A percentile compares a stretch with the other conserved stretches of the same genome.
These are phyloP conservation scores for Lactarius psammicola DNA, from an alignment of 768 basidiomycete species.

Conservation along the genomic window DNA sequence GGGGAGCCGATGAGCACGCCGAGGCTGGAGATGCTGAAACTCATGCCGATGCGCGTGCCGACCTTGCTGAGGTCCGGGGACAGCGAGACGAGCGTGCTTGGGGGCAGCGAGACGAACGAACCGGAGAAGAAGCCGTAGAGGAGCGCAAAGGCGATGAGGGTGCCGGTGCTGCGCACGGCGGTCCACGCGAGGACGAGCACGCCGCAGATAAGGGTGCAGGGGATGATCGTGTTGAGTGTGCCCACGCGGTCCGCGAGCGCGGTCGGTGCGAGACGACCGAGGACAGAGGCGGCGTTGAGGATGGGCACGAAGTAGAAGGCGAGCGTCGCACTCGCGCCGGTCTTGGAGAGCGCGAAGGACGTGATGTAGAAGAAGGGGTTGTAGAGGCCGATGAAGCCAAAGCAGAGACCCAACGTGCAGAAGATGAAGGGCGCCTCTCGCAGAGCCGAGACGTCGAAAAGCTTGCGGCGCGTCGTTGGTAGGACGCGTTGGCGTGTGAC, in stretches of 20 bases:
- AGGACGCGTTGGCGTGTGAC: slow-evolving; percentile 29
- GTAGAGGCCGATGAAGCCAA: slow-evolving; percentile 27
- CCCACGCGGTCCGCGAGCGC: slow-evolving; percentile 36
- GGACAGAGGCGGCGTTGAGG: slow-evolving; percentile 34
- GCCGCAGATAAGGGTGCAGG: slow-evolving; percentile 30
- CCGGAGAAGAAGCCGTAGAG: slow-evolving; percentile 42
- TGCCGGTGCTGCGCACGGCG: slow-evolving; percentile 31
- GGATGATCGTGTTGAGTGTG: slow-evolving; percentile 33
- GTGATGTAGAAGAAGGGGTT: slow-evolving; percentile 35
- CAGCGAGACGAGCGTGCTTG: slow-evolving; percentile 13
- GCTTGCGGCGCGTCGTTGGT: slow-evolving; percentile 26
- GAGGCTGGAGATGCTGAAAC: slow-evolving; percentile 27
- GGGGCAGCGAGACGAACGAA: slow-evolving; percentile 24
- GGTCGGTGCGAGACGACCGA: slow-evolving; percentile 36
- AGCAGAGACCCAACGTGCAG: slow-evolving; percentile 30
- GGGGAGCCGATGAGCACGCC: slow-evolving; percentile 30
- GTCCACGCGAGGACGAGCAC: slow-evolving; percentile 36
- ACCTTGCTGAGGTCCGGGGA: slow-evolving; percentile 22
- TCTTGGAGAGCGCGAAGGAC: slow-evolving; percentile 29
- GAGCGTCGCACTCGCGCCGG: slow-evolving; percentile 24
- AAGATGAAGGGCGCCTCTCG: slow-evolving; percentile 32
- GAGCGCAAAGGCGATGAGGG: slow-evolving; percentile 36
- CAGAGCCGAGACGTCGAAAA: slow-evolving; percentile 25
- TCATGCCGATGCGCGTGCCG: slow-evolving; percentile 32
- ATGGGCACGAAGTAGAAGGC: slow-evolving; percentile 37